phyloP scores from a whole-genome alignment of 116 monocot species.

The Dioscorea cayenensis region DNA sequence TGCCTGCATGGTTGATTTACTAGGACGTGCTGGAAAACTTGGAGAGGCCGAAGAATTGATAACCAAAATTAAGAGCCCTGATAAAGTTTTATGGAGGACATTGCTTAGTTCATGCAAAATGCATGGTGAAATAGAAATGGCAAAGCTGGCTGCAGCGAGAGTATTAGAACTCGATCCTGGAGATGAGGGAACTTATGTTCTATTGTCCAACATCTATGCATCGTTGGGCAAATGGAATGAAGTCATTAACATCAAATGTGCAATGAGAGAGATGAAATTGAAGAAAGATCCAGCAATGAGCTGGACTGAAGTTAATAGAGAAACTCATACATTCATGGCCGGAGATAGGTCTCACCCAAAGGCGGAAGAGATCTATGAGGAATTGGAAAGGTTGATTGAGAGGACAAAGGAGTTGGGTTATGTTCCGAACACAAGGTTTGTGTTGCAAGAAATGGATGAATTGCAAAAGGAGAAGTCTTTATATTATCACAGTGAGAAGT shows the following conservation, averaged over 20 bases:
- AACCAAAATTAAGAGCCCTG: conserved; percentile 16
- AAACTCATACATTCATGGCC: conserved; percentile 48
- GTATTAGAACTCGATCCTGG: conserved; percentile 54
- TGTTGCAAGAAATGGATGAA: conserved; percentile 55
- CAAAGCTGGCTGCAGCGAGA: conserved; percentile 33
- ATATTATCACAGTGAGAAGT: conserved; percentile 68
- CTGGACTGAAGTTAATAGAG: conserved; percentile 51
- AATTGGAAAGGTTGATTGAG: conserved; percentile 35
- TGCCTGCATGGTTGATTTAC: conserved; percentile 54
- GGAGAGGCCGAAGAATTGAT: conserved; percentile 48
- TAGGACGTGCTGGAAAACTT: conserved; percentile 47
- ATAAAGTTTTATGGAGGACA: conserved; percentile 60
- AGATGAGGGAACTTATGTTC: conserved; percentile 42
- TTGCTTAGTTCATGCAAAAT: conserved; percentile 66
- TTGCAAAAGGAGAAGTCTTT: conserved; percentile 42
- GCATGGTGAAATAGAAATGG: conserved; percentile 47
- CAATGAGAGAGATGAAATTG: conserved; percentile 37
- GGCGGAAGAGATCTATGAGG: conserved; percentile 30
- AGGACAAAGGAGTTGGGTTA: conserved; percentile 42
- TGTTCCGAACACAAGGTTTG: conserved; percentile 56
- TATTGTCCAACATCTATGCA: conserved; percentile 66
- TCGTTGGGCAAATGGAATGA: conserved; percentile 47
- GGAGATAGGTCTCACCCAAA: conserved; percentile 41
- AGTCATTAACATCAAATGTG: conserved; percentile 31
- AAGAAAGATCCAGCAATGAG: conserved; percentile 72